Evolutionary conservation across 345 rosid genomes (phyloP).

Genomic region (Gossypium thurberi): DNA sequence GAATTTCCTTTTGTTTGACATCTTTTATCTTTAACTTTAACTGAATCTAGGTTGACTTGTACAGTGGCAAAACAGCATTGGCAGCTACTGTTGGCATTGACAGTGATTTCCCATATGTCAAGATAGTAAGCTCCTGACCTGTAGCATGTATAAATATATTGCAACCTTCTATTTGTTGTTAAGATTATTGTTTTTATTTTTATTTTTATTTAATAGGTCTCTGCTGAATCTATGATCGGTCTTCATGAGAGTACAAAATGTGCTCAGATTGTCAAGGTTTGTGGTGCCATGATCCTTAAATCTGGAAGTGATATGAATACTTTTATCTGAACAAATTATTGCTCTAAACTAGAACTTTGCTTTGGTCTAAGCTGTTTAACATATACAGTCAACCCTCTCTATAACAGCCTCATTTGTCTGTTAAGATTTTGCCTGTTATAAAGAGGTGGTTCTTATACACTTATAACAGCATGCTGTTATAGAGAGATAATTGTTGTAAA

Average conservation of each 20-base stretch:
- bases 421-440: no score
- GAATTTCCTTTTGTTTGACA: slow-evolving; percentile 4
- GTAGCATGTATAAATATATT: neutral
- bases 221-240: slow-evolving; percentile 95
- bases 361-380: neutral
- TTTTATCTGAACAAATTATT: neutral
- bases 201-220: slow-evolving; percentile 40
- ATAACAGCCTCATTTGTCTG: no score
- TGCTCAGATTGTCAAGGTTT: slow-evolving; percentile 87
- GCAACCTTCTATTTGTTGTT: neutral
- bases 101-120: slow-evolving; percentile 95
- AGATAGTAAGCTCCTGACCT: slow-evolving; percentile 61
- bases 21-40: slow-evolving; percentile 13
- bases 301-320: neutral
- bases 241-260: slow-evolving; percentile 97
- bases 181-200: neutral
- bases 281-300: slow-evolving; percentile 11
- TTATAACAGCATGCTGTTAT: no score
- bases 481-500: no score
- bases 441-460: no score
- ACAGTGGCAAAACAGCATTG: slow-evolving; percentile 96
- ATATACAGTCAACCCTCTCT: neutral
- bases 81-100: slow-evolving; percentile 94
- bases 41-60: slow-evolving; percentile 18
- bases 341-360: neutral